Evolutionary conservation across 371 early-diverging fungal genomes (phyloP).

Genomic region (Mycotypha africana): DNA sequence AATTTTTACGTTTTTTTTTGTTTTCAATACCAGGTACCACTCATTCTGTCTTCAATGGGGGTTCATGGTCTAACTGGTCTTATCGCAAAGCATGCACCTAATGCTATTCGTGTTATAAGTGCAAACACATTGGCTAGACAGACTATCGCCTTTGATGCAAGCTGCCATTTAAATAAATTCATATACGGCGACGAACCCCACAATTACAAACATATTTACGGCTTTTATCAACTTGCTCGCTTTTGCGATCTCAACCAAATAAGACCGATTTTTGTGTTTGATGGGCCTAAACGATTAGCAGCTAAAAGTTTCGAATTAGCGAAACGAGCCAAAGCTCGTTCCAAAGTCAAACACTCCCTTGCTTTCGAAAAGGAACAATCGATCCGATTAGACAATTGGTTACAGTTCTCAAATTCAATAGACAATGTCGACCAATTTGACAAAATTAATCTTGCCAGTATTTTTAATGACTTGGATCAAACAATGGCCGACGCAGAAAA

Average conservation of each 20-base stretch:
- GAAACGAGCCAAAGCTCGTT: conserved; percentile 26
- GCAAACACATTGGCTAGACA: conserved; percentile 28
- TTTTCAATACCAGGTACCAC: too few relatives aligned
- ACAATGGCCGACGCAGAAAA: conserved; percentile 8
- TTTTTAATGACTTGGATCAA: conserved; percentile 15
- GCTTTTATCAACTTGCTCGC: conserved; percentile 44
- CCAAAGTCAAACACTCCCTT: conserved; percentile 25
- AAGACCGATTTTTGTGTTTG: conserved; percentile 61
- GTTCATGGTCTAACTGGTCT: conserved; percentile 49
- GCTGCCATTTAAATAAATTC: conserved; percentile 55
- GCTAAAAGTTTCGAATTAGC: conserved; percentile 44
- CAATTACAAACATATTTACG: conserved; percentile 43
- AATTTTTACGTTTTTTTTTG: too few relatives aligned
- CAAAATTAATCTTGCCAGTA: neutral
- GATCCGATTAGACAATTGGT: conserved; percentile 27
- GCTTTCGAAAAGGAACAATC: conserved; percentile 28
- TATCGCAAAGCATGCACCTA: conserved; percentile 45
- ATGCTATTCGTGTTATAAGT: conserved; percentile 30
- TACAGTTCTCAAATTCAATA: conserved; percentile 15
- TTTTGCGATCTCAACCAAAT: conserved; percentile 43
- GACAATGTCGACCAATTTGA: too few relatives aligned
- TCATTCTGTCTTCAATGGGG: conserved; percentile 41
- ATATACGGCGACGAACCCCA: conserved; percentile 46
- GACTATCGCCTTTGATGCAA: conserved; percentile 53
- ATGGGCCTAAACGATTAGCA: conserved; percentile 38